phyloP scores from a whole-genome alignment of 345 rosid genomes.

The Geranium brycei region DNA sequence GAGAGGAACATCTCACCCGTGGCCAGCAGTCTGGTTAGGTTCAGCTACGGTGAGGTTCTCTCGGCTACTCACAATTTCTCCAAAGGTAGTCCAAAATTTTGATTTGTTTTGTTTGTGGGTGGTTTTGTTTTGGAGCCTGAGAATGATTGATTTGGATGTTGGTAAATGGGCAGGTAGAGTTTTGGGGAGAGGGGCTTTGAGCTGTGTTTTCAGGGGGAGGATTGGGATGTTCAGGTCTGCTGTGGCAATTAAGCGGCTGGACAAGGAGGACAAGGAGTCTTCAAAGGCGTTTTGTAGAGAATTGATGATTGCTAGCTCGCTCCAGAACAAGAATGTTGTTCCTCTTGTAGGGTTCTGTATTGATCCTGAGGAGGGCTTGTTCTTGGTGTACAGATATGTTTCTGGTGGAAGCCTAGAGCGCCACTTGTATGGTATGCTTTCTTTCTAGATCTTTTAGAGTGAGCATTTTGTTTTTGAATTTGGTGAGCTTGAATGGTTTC shows the following conservation, averaged over 20 bases:
- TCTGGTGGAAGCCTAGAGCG: conserved; percentile 84
- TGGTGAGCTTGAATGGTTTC: conserved; percentile 12
- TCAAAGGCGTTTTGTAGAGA: conserved; percentile 91
- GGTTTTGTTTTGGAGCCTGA: neutral
- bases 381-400: conserved; percentile 82
- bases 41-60: conserved; percentile 57
- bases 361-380: conserved; percentile 74
- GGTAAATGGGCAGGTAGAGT: conserved; percentile 50
- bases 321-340: conserved; percentile 49
- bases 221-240: conserved; percentile 57
- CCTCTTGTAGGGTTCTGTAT: conserved; percentile 88
- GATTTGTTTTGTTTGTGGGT: too few species aligned
- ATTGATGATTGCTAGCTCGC: conserved; percentile 93
- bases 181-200: conserved; percentile 88
- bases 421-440: conserved; percentile 59
- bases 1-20: conserved; percentile 73
- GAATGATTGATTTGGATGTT: neutral
- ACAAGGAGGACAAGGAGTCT: conserved; percentile 75
- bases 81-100: conserved; percentile 33
- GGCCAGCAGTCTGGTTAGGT: conserved; percentile 44
- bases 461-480: neutral
- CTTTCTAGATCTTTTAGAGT: conserved; percentile 1
- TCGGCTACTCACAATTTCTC: conserved; percentile 73
- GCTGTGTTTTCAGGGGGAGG: conserved; percentile 87
- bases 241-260: conserved; percentile 74